A percentile compares a stretch with the other conserved stretches of the same genome.
Conservation (phyloP, 2,329 filamentous ascomycete genomes). For the Biscogniauxia sp. region DNA sequence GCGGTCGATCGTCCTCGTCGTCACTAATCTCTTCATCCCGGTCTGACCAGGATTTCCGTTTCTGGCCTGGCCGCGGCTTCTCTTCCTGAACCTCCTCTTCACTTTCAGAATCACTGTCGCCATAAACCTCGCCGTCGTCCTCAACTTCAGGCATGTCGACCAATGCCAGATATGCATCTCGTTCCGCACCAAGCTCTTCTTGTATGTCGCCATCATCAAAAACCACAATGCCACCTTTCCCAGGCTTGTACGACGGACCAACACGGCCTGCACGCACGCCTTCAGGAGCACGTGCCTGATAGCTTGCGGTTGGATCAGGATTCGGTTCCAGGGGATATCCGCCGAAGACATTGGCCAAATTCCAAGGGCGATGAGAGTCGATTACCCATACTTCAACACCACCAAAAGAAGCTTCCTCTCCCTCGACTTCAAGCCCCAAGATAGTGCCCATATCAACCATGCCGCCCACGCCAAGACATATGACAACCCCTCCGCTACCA, state of each 20-base stretch:
- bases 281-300: conserved; percentile 51
- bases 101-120: conserved; percentile 55
- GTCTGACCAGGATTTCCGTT: conserved; percentile 78
- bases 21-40: conserved; percentile 67
- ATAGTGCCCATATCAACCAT: conserved; percentile 82
- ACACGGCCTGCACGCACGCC: conserved; percentile 76
- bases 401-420: conserved; percentile 65
- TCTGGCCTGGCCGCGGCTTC: conserved; percentile 52
- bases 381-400: conserved; percentile 96
- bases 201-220: conserved; percentile 97
- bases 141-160: conserved; percentile 88
- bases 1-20: conserved; percentile 72
- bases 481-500: conserved; percentile 81
- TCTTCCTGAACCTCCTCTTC: conserved; percentile 56
- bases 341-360: conserved; percentile 89
- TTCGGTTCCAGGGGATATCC: conserved; percentile 59
- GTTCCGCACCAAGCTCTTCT: conserved; percentile 71
- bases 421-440: conserved; percentile 69
- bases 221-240: conserved; percentile 84
- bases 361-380: conserved; percentile 91
- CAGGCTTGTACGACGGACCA: conserved; percentile 67
- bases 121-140: conserved; percentile 65
- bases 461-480: conserved; percentile 90
- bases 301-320: conserved; percentile 44
- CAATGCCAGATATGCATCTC: conserved; percentile 80